Base-by-base conservation (phyloP, 345 rosid species). In the Streptanthus diversifolius region DNA sequence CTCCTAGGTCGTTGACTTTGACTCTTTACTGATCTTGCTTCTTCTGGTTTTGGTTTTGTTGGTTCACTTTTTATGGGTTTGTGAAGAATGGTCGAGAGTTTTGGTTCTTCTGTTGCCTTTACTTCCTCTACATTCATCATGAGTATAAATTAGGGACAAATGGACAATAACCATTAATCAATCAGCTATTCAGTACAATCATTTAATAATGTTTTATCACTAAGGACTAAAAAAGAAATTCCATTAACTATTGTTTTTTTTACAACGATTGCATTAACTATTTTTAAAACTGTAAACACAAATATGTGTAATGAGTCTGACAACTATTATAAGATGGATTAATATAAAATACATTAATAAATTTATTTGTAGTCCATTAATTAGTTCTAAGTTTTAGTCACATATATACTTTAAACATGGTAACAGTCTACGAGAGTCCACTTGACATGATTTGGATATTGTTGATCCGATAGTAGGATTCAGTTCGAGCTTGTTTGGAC, bases 1-100 rank as follows among this genome's bases (percentile, higher is more conserved):
- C 30, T 69, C n/a, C 25, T 29, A 33, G 62, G 71, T 37, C 54
- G 68, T 57, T 63, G 77, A 51, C 39, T 45, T 49, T 75, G 70
- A 60, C 49, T 68, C 21, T 68, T 61, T 13, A 41, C 21, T 15
- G 79, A 7, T 37, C 29, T 74, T 49, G 37, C 14, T 58, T 72
- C 60, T 55, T 76, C 55, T 61, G 61, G 43, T 55, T n/a, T n/a
- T n/a, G n/a, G n/a, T n/a, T 51, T 67, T 53, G 41, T 32, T 33
- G 39, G 65, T 68, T 78, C 70, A 21, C 15, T 15, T 49, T 61
- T 12, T 10, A 32, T 2, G 7, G 74, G 65, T 25, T 61, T 78
- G 27, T 30, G 59, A 30, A 29, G 9, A 37, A 15, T n/a, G 45
- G 71, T 29, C 1, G 71, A 53, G 22, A 29, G 15, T 37, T 73